Evolutionary conservation across 2,329 filamentous ascomycete genomes (phyloP).

Genomic region (Fusarium protoensiforme): DNA sequence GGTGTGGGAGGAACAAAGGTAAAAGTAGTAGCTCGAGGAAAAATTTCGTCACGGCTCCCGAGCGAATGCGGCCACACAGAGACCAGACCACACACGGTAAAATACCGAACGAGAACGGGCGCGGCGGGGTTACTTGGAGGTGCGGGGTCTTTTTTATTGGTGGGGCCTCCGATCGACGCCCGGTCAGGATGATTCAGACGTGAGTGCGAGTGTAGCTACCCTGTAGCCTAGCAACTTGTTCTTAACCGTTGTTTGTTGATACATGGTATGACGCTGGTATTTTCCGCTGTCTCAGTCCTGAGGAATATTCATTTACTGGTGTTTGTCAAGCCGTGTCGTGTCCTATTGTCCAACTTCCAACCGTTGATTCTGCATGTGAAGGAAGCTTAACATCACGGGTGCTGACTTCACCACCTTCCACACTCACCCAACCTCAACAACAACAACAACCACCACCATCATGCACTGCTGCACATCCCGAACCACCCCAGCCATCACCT

Average conservation of each 20-base stretch:
- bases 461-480: constrained; percentile 8
- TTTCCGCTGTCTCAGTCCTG: not conserved
- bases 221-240: constrained; percentile 17
- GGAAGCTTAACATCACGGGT: not conserved
- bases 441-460: not conserved
- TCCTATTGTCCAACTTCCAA: not conserved
- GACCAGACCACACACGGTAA: constrained; percentile 17
- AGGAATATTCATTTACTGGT: not conserved
- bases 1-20: constrained; percentile 32
- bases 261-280: not conserved
- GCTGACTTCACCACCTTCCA: not conserved
- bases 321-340: not conserved
- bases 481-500: constrained; percentile 3
- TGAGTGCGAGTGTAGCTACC: constrained; percentile 1
- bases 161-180: constrained; percentile 28
- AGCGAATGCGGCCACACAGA: not conserved
- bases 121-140: constrained; percentile 34
- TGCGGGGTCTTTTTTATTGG: constrained; percentile 42
- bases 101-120: constrained; percentile 14
- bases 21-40: constrained; percentile 28
- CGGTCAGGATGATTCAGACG: not conserved
- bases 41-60: constrained; percentile 35
- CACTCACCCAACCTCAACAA: not conserved
- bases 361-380: not conserved
- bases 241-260: not conserved